Evolutionary conservation across 2,329 filamentous ascomycete genomes (phyloP).

Genomic region (Trichoderma simmonsii): DNA sequence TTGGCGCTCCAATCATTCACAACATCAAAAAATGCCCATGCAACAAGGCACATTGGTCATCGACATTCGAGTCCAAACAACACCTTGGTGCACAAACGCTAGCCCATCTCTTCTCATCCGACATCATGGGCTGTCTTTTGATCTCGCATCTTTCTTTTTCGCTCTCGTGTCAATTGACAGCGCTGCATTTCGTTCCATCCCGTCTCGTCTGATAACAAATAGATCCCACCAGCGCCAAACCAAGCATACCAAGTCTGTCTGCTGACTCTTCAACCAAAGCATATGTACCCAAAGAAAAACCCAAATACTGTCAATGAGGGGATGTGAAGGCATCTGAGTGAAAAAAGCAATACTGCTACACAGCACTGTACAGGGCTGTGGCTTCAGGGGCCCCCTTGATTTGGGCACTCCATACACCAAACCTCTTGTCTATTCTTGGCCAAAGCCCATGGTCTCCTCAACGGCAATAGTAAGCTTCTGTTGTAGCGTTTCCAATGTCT

Average conservation of each 20-base stretch:
- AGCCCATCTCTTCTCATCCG: not conserved
- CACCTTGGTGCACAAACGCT: not conserved
- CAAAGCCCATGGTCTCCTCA: conserved; percentile 98
- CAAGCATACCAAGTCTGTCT: conserved; percentile 31
- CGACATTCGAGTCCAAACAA: not conserved
- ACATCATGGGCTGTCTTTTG: not conserved
- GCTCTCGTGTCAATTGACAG: conserved; percentile 4
- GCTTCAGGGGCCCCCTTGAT: not conserved
- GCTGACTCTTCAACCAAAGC: conserved; percentile 31
- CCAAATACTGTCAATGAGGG: conserved; percentile 20
- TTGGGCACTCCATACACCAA: conserved; percentile 14
- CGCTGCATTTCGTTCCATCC: conserved; percentile 15
- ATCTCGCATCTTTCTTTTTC: conserved; percentile 1
- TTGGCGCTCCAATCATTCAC: not conserved
- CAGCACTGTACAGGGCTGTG: conserved; percentile 8
- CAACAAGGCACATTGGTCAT: not conserved
- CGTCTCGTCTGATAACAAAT: conserved; percentile 18
- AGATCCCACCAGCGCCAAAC: conserved; percentile 33
- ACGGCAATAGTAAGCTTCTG: conserved; percentile 94
- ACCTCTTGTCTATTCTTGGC: conserved; percentile 70
- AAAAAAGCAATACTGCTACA: conserved; percentile 3
- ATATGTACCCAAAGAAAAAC: conserved; percentile 32
- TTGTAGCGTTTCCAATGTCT: conserved; percentile 78
- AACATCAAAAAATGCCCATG: not conserved
- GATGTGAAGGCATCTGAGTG: not conserved